These are phyloP conservation scores for Globisporangium abappressorium DNA, from an alignment of 352 stramenopile species.

Conservation along the genomic window DNA sequence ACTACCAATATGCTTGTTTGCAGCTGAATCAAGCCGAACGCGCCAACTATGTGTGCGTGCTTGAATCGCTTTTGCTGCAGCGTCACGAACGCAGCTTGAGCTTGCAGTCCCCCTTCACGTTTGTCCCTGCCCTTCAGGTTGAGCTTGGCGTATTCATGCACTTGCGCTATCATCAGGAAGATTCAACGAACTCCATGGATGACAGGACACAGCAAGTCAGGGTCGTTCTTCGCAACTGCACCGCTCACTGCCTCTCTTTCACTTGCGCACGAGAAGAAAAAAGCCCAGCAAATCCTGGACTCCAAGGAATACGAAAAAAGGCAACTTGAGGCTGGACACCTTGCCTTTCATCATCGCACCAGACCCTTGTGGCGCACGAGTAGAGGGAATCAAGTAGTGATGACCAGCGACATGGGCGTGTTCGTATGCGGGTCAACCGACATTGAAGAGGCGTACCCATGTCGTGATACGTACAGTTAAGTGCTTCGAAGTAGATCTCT, in stretches of 20 bases:
- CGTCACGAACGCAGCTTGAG: not conserved
- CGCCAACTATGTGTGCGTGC: not conserved
- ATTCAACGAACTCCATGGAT: not conserved
- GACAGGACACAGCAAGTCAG: not conserved
- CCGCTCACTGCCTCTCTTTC: no score
- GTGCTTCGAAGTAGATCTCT: not conserved
- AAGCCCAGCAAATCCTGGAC: no score
- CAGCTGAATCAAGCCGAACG: no score
- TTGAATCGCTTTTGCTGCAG: not conserved
- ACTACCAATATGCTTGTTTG: no score
- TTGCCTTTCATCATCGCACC: not conserved
- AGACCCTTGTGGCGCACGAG: not conserved
- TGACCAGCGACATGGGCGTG: not conserved
- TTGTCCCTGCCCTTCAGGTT: not conserved
- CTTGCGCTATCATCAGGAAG: not conserved
- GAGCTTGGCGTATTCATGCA: not conserved
- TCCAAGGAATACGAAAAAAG: no score
- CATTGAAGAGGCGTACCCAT: not conserved
- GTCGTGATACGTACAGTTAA: not conserved
- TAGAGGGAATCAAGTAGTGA: not conserved
- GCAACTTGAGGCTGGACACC: no score
- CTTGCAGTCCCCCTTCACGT: not conserved
- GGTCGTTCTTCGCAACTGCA: not conserved
- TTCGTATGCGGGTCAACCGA: not conserved
- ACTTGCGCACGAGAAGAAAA: no score